Evolutionary conservation across 2,329 filamentous ascomycete genomes (phyloP), one percentile per base, ranked within the genome.

Genomic region (Aspergillus felis): DNA sequence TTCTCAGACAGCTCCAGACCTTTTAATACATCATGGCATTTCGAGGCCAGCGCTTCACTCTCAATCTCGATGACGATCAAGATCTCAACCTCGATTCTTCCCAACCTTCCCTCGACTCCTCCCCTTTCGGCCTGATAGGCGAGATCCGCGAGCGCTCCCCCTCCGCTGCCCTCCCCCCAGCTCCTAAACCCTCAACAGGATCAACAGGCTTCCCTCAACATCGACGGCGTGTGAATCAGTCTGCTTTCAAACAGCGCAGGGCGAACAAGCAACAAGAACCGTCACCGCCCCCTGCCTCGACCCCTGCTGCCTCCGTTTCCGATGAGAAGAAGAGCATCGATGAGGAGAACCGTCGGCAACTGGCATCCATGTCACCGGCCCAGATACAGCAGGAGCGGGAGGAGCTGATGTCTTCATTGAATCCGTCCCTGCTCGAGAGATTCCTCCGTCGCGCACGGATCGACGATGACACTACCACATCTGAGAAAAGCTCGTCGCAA

Each of bases 171-270:
- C 25, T 71, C 12, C 65, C 76, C 32, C 69, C 76, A 4, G 65
- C 70, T 7, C 80, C 85, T 24, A 87, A 84, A 61, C 81, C 89
- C 4, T 87, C 88, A 8, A 80, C 81, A 80, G 44, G 22, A 47
- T 47, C 44, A 24, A 86, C 84, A 12, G 94, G 94, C 1, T 97
- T 97, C 65, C 94, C 94, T n/a, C 85, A 87, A 57, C 92, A 92
- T 73, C 94, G 89, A 73, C 91, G 90, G 71, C 86, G 92, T 63
- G 82, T 80, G 56, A 83, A 84, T 57, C 76, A 84, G 7, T 96
- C 92, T 1, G 84, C 88, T 1, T 96, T 96, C 78, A 96, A 91
- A 71, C 87, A 90, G 67, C 84, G 86, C 68, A 81, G 84, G 59
- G 71, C 69, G 8, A 68, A 69, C 14, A 71, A 73, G 50, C 49